Evolutionary conservation across 1,284 basidiomycete species (phyloP), one percentile per base, ranked within the genome.

Genomic region (Puccinia coronata): DNA sequence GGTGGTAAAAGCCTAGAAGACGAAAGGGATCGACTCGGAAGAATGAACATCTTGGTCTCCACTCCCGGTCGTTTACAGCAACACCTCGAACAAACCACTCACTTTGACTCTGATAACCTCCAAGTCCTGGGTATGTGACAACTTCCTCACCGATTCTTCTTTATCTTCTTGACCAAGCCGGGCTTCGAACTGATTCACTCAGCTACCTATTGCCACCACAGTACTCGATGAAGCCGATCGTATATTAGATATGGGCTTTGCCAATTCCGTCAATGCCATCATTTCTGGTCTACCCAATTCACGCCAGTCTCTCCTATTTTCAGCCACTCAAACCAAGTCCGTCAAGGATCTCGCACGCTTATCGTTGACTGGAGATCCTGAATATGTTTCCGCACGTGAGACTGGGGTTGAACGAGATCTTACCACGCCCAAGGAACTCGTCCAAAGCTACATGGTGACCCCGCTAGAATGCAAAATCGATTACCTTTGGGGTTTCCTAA

Each of bases 1-100:
- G 96, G 96, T 28, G 96, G 96, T 67, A 99, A 98, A 89, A 95
- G 92, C 83, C 86, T 99, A 75, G 96, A 95, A 86, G 95, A 96
- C 83, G 97, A 99, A 86, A 89, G 91, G 78, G 94, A 95, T 34
- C 89, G 97, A 18, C 86, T 99, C 61, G 90, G 91, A 18, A 90
- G 93, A 71, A 98, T 99, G 95, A 99, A 99, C 85, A 97, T 99
- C 82, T 90, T 99, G 36, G 93, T 99, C 28, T 96, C 96, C 1
- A 98, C 97, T 1, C 96, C 96, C 0, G 97, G 96, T 23, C 90
- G 97, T 77, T 88, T 99, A 41, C 88, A 99, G 76, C 97, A 99
- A 85, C 97, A 99, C 86, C 93, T 99, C 91, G 97, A 99, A 86
- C 95, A 98, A 87, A 98, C 97, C 0, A 90, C 95, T 71, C 95